Evolutionary conservation across 768 basidiomycete species (phyloP), one percentile per base, ranked within the genome.

Genomic region (Amanita fuliginea): DNA sequence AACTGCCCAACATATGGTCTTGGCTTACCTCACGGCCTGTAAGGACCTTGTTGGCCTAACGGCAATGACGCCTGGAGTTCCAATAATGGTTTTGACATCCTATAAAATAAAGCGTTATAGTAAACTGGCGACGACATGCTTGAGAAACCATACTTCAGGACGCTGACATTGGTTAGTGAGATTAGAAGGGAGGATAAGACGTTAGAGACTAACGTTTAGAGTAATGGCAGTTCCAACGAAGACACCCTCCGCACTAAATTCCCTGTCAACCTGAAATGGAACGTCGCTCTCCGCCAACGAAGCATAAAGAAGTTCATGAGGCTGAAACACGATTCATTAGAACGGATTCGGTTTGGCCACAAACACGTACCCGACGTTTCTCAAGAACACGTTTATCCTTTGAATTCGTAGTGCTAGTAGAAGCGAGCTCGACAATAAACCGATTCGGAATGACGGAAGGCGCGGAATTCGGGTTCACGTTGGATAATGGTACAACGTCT

Each of bases 181-280:
- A 30, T 11, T 11, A 13, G 9, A 33, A 11, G 24, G 18, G 16
- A 33, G 40, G 36, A 39, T 21, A 46, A 51, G 41, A 42, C 18
- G 3, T 37, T 19, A 39, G 9, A 44, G 51, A 66, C 68, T 53
- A 48, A 73, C 75, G 33, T 62, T 58, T 32, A 83, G 55, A 16
- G 71, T 71, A 44, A 83, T 55, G 34, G 76, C 68, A 24, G 76
- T 81, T 4, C 83, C 83, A 24, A 78, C 63, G 57, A 85, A 82
- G 10, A 85, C 52, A 0, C 71, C 75, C 3, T 66, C 63, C 0
- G 69, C 56, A 47, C 80, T 67, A 64, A 71, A 85, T 54, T 77
- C 76, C 54, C 68, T 73, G 46, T 69, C 64, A 8, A 80, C 71
- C 18, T 70, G 56, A 53, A 76, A 75, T 1, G 57, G 53, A 18